Conservation (phyloP, 148 eudicot genomes). For the Persicaria tinctoria region DNA sequence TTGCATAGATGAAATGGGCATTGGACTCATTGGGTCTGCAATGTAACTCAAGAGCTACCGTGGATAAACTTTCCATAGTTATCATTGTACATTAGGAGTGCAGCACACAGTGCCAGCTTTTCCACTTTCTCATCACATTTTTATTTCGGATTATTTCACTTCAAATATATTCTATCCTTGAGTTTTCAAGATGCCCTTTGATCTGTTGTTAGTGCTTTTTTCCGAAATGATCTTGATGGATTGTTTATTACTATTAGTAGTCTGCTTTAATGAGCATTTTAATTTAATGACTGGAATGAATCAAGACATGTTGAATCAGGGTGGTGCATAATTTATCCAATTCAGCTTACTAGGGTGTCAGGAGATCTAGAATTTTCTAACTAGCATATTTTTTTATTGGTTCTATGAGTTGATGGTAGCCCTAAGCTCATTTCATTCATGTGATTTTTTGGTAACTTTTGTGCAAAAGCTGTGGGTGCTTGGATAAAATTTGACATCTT, state of each 20-base stretch:
- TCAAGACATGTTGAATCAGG: not conserved
- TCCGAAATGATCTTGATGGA: not conserved
- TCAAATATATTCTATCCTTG: not conserved
- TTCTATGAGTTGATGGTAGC: not conserved
- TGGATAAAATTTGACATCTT: not conserved
- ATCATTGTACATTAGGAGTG: not conserved
- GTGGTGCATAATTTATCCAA: conserved; percentile 5
- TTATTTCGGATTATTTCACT: not conserved
- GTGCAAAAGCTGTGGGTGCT: not conserved
- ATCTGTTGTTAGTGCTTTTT: not conserved
- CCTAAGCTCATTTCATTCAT: not conserved
- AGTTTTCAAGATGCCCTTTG: not conserved
- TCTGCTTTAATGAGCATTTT: not conserved
- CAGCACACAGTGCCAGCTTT: not conserved
- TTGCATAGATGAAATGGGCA: not conserved
- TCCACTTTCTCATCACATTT: not conserved
- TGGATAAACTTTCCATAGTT: not conserved
- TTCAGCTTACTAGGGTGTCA: not conserved
- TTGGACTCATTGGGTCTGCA: not conserved
- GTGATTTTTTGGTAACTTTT: not conserved
- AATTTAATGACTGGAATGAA: not conserved
- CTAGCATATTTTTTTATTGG: not conserved
- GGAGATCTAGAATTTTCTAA: not conserved
- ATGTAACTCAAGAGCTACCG: not conserved
- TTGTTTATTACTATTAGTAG: not conserved